Base-by-base conservation (phyloP, 345 rosid species). In the Hibiscus mutabilis region DNA sequence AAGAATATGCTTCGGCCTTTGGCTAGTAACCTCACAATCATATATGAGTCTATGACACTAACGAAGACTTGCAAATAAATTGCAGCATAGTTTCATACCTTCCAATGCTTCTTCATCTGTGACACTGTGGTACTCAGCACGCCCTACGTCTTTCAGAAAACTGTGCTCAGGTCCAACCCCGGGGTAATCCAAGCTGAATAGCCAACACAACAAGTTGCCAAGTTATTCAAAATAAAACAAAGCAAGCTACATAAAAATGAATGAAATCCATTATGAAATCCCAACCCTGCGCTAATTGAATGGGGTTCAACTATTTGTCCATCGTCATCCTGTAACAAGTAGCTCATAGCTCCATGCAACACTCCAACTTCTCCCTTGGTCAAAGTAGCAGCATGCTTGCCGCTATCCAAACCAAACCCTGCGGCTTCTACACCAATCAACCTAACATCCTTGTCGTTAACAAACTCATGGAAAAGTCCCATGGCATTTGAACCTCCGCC, bases 111-210 rank as follows among this genome's bases (percentile, higher is more conserved):
- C 98, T 63, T 85, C 90, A 72, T 92, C 98, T 0, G 99, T 90
- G 59, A 89, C 84, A 44, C 86, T 80, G 49, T 86, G 72, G 83
- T 95, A 95, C 70, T 92, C 98, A 52, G 96, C 97, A n/a, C 94
- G 87, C 7, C 91, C 91, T 73, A 63, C 79, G 75, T 95, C 98
- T 81, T 95, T 92, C 79, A 92, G 80, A 72, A 92, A 95, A 81
- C 96, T 89, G 44, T 95, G 99, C 84, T 95, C 97, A 2, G 98
- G 98, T 82, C 99, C 97, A 60, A 92, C 96, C 83, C 99, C 97
- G 77, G 97, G 98, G 74, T 92, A 95, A 80, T 92, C 98, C 93
- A 95, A 85, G 70, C 99, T 95, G 73, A 7, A 63, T 37, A 64
- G 47, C 16, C 63, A 65, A 14, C 66, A 33, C 0, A 37, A 60